Percentiles rank a stretch among this genome's conserved stretches.
Conservation (phyloP, 768 basidiomycete genomes). For the Phanerochaete sordida region DNA sequence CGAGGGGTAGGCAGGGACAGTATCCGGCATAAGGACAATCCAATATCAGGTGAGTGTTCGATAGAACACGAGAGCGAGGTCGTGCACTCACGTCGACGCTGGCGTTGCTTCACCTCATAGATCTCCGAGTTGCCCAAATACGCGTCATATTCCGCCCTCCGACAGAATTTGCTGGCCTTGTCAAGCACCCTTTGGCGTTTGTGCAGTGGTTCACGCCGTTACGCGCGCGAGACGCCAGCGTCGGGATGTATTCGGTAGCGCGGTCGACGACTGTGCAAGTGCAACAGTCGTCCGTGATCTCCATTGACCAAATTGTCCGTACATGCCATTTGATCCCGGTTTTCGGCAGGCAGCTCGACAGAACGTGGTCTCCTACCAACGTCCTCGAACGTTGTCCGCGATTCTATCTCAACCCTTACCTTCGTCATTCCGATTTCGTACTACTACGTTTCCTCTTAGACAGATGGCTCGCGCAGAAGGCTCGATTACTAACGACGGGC, state of each 20-base stretch:
- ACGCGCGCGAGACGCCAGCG: neutral
- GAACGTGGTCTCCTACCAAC: neutral
- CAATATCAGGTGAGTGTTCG: too few relatives aligned
- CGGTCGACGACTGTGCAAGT: neutral
- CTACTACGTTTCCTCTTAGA: neutral
- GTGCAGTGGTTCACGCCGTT: slow-evolving; percentile 27
- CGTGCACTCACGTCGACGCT: slow-evolving; percentile 24
- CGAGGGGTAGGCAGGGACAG: too few relatives aligned
- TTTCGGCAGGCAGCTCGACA: neutral
- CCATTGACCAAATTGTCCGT: neutral
- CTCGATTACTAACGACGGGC: too few relatives aligned
- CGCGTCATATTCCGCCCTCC: slow-evolving; percentile 26
- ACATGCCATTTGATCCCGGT: neutral
- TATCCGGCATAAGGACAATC: neutral
- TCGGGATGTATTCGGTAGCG: slow-evolving; percentile 4
- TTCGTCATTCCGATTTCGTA: neutral
- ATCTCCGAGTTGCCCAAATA: slow-evolving; percentile 23
- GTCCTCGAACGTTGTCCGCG: neutral
- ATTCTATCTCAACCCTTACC: neutral
- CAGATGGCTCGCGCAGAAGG: too few relatives aligned
- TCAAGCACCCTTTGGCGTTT: slow-evolving; percentile 21
- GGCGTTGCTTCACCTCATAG: slow-evolving; percentile 16
- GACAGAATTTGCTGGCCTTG: neutral
- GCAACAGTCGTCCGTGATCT: neutral
- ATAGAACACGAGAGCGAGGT: too few relatives aligned